These are phyloP conservation scores for Penicillium concentricum DNA, from an alignment of 2,329 filamentous ascomycete genomes.

Conservation along the genomic window DNA sequence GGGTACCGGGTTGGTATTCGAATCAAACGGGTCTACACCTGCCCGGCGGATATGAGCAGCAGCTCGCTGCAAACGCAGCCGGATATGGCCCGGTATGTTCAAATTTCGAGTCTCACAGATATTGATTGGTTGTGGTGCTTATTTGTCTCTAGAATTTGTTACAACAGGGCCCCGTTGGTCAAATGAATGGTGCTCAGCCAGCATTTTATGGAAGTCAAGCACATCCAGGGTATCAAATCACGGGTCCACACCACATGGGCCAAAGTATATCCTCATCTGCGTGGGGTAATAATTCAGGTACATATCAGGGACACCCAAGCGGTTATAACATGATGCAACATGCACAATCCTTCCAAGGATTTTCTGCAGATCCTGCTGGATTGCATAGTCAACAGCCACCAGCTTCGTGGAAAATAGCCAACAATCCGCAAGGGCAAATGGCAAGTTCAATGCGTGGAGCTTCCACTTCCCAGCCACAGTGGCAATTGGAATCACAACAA, in stretches of 20 bases:
- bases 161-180: background rate
- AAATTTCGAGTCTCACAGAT: background rate
- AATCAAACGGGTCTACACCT: constrained; percentile 13
- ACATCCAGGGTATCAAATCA: constrained; percentile 2
- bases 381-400: background rate
- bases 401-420: background rate
- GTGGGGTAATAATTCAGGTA: constrained; percentile 1
- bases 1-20: constrained; percentile 17
- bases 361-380: background rate
- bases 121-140: background rate
- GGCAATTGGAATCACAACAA: constrained; percentile 12
- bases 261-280: background rate
- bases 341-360: constrained; percentile 1
- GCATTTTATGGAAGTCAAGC: background rate
- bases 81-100: constrained; percentile 9
- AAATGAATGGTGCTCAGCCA: background rate
- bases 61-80: background rate
- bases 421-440: background rate
- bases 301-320: background rate
- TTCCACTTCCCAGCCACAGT: constrained; percentile 12
- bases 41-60: constrained; percentile 4
- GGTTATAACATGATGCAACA: constrained; percentile 3
- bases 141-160: background rate
- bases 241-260: background rate
- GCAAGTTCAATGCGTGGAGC: background rate